phyloP scores from a whole-genome alignment of 441 rosid species.

The Metrosideros polymorpha region DNA sequence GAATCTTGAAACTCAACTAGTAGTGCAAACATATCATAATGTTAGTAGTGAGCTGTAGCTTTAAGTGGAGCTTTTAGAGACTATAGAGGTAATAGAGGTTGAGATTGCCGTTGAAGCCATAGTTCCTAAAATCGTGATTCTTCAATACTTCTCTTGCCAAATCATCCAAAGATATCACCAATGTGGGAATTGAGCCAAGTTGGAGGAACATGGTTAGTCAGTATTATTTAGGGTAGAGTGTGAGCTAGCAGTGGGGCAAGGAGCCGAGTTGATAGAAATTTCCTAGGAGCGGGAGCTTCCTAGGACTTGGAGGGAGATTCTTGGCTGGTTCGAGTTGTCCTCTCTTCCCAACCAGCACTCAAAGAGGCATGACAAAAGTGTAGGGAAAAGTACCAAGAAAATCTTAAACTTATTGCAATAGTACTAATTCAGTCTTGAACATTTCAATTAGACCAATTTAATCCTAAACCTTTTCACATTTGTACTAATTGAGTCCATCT shows the following conservation, averaged over 20 bases:
- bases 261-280: conserved; percentile 4
- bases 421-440: too few species aligned
- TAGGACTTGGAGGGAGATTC: conserved; percentile 2
- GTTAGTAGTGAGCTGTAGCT: background rate
- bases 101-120: background rate
- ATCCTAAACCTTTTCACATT: too few species aligned
- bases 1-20: background rate
- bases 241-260: background rate
- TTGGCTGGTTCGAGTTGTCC: background rate
- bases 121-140: background rate
- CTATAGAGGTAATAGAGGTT: background rate
- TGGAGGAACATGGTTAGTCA: background rate
- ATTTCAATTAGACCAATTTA: too few species aligned
- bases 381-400: too few species aligned
- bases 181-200: background rate
- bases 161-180: background rate
- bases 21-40: background rate
- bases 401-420: too few species aligned
- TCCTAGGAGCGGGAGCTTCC: background rate
- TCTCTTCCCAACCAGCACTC: background rate
- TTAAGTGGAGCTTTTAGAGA: background rate
- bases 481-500: too few species aligned
- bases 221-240: background rate
- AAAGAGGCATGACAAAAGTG: too few species aligned
- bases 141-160: background rate